Base-by-base conservation (phyloP, 768 basidiomycete species). In the Mycena venus region DNA sequence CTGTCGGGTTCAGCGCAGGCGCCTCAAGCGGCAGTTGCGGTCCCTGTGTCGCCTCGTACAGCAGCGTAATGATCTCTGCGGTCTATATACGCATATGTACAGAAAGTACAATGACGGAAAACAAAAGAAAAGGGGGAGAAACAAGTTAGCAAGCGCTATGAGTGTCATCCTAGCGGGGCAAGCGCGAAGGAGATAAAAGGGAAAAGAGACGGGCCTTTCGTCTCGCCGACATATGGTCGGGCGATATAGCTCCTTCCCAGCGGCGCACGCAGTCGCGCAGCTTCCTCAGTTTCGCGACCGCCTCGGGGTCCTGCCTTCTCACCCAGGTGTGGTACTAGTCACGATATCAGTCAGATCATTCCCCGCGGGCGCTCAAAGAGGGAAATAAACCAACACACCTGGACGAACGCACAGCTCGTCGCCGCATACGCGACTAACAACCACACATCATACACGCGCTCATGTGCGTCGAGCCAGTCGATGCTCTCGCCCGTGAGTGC, bases 1-100 rank as follows among this genome's bases (percentile, higher is more conserved):
- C 94, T 0, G 89, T 92, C 4, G 97, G 96, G 80, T 96, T 97
- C 69, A 96, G 87, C 19, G 90, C 86, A 12, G 93, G 91, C 0
- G 91, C 87, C 77, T 91, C 89, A 65, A 91, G 83, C 11, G 85
- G 86, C 72, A 86, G 78, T 60, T 81, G 86, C 59, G 80, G 88
- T n/a, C 93, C 93, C 81, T 95, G 94, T n/a, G 97, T 98, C 15
- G 97, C 96, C 84, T 97, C 96, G 82, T 96, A 97, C 40, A 98
- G 87, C 29, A 99, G 86, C 8, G 94, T 89, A 77, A 98, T 98
- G 68, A 98, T 97, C 84, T 99, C 97, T 56, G 95, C 92, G 0
- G 95, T 96, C 95, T 97, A 82, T 17, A 65, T 25, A 49, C n/a
- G 40, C 25, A 68, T 47, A 42, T n/a, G n/a, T n/a, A 66, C 56